phyloP scores from a whole-genome alignment of 2,329 filamentous ascomycete genomes.

The Coniosporium tulheliwenetii region DNA sequence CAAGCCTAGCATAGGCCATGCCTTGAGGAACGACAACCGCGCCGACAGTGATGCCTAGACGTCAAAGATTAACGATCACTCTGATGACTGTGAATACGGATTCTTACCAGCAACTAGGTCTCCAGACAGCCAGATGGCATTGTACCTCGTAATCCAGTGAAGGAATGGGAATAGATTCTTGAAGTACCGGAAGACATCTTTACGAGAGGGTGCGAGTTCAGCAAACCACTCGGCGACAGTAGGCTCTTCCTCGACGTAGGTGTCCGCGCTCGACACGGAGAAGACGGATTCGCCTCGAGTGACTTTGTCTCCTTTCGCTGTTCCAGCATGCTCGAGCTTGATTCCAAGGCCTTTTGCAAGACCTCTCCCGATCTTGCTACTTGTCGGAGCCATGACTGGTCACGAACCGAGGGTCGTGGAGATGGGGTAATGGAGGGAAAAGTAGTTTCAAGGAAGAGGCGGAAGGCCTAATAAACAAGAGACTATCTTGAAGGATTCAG shows the following conservation, averaged over 20 bases:
- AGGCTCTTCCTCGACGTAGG: constrained; percentile 72
- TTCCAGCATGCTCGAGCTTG: constrained; percentile 54
- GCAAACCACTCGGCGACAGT: constrained; percentile 57
- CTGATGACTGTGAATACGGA: constrained; percentile 3
- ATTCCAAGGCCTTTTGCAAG: constrained; percentile 72
- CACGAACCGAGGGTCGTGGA: no score
- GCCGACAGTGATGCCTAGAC: constrained; percentile 50
- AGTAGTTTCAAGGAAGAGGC: no score
- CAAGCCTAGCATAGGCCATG: constrained; percentile 86
- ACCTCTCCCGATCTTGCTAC: constrained; percentile 49
- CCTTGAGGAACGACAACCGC: constrained; percentile 85
- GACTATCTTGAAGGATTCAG: no score
- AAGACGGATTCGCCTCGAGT: constrained; percentile 67
- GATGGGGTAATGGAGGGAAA: no score
- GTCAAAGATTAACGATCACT: constrained; percentile 1
- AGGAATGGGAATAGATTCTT: constrained; percentile 71
- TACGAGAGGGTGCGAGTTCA: constrained; percentile 43
- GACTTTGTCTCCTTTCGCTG: constrained; percentile 38
- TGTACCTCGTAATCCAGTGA: constrained; percentile 82
- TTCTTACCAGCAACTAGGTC: constrained; percentile 72
- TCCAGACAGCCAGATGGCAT: constrained; percentile 72
- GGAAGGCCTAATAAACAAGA: no score
- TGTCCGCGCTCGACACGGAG: constrained; percentile 56
- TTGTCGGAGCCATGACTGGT: constrained; percentile 10
- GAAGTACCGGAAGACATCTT: constrained; percentile 44